Base-by-base conservation (phyloP, 805 yeast species). In the Suhomyces faveliae region DNA sequence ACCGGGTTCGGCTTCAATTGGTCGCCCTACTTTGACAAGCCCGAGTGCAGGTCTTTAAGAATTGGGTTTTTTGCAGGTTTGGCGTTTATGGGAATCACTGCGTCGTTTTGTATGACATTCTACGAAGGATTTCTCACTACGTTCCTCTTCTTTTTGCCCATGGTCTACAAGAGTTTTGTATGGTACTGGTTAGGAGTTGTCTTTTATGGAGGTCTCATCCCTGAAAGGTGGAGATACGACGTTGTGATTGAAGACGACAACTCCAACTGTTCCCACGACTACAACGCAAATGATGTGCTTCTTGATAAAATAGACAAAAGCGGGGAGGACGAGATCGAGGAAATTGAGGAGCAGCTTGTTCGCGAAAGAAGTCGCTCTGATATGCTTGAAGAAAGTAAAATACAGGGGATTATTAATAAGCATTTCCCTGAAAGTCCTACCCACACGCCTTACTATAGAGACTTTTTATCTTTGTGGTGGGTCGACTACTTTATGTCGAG, bases 11-110 rank as follows among this genome's bases (percentile, higher is more conserved):
- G 76, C 13, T 81, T 92, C 71, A 89, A 94, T 48, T 92, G 98
- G 96, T 82, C 90, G n/a, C 92, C 96, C 3, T 77, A 73, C 55
- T 92, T 94, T 65, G 98, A 94, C 65, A 78, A 80, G 47, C 96
- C 96, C 3, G 95, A 89, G 60, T 81, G 89, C 51, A 76, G 96
- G 52, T 83, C 85, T 4, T 68, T 89, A 48, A 75, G 98, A 55
- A 88, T 94, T 48, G 74, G 80, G 10, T 92, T 92, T 56, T 92
- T 89, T 64, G 74, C 89, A 20, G 78, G 90, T 3, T 75, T 92
- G 49, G 89, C 97, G 0, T 76, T 78, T 2, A 71, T 89, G 46
- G 98, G 98, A 2, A 74, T 78, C 11, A 63, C 85, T 2, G 81
- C 96, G 2, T 82, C 85, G 45, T 51, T 81, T 20, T 79, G 79